Conservation (phyloP, 441 rosid species). For the Brassica balearica region DNA sequence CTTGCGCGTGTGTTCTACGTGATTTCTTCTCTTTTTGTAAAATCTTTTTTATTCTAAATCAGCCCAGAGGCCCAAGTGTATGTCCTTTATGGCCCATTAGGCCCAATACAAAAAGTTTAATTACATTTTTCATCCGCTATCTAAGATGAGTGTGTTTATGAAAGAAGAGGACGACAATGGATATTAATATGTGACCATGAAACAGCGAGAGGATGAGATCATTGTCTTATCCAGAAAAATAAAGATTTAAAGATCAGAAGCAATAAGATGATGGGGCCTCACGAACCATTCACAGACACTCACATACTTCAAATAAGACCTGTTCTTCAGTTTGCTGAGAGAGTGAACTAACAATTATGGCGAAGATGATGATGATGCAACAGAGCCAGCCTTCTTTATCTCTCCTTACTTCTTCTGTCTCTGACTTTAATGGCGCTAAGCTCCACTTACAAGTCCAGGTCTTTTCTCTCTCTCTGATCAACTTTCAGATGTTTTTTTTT, state of each 20-base stretch:
- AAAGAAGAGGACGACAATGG: conserved; percentile 48
- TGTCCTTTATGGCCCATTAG: conserved; percentile 18
- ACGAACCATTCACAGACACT: conserved; percentile 39
- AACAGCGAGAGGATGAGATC: conserved; percentile 40
- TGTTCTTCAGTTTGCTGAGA: conserved; percentile 25
- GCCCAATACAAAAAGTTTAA: conserved; percentile 4
- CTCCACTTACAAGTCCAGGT: conserved; percentile 76
- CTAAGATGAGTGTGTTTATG: conserved; percentile 2
- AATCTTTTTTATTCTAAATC: background rate
- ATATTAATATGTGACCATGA: conserved; percentile 45
- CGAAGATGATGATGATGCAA: conserved; percentile 73
- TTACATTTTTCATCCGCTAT: conserved; percentile 27
- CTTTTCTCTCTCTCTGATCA: background rate
- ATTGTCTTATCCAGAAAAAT: conserved; percentile 41
- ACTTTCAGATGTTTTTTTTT: no score
- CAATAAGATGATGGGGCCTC: conserved; percentile 39
- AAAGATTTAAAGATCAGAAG: conserved; percentile 38
- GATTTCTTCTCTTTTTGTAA: background rate
- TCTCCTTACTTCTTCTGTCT: conserved; percentile 75
- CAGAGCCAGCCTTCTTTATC: conserved; percentile 78
- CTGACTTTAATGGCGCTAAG: conserved; percentile 88
- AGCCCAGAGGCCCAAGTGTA: conserved; percentile 3
- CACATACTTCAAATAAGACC: conserved; percentile 15
- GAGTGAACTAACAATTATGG: conserved; percentile 54
- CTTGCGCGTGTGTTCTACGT: conserved; percentile 10